Base-by-base conservation (phyloP, 1,284 basidiomycete species). In the Boletus sp. region DNA sequence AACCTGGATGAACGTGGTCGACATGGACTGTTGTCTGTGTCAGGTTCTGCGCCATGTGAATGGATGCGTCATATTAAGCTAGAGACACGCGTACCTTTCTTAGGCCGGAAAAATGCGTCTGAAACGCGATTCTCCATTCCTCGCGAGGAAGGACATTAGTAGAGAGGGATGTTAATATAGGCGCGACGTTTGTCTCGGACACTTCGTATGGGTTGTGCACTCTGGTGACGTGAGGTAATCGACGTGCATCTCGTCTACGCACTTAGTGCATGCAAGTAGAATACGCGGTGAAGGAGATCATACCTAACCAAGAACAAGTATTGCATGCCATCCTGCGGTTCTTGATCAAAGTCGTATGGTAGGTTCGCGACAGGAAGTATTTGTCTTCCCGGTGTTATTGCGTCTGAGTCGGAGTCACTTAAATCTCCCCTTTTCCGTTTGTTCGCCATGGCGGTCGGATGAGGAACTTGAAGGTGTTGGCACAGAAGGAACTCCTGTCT, bases 231-330 rank as follows among this genome's bases (percentile, higher is more conserved):
- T 72, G 74, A 13, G 86, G 88, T 19, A 87, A 70, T 46, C 67
- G 60, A 41, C 76, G 75, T 44, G 84, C 80, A 64, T 88, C 82
- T 49, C 86, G 80, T 56, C 85, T 89, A 38, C 39, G 52, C 19
- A 33, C 16, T 30, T 25, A 30, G 30, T 43, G 47, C 54, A 54
- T 14, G 32, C 48, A 20, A 16, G 50, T 29, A 30, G 26, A 37
- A 47, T 25, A 26, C 2, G 56, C 70, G 46, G 54, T 17, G 26
- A 44, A 42, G n/a, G 23, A 39, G 36, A 49, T 22, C 12, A 27
- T 64, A 88, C 87, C 88, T 77, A 43, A 91, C 88, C 44, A 80
- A 80, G 64, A 90, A 90, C 29, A 91, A 72, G 63, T 91, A 91
- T 60, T 91, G 77, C 74, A 86, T 58, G 2, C 89, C 88, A 65